Evolutionary conservation across 768 basidiomycete genomes (phyloP).

Genomic region (Mycena alexandri): DNA sequence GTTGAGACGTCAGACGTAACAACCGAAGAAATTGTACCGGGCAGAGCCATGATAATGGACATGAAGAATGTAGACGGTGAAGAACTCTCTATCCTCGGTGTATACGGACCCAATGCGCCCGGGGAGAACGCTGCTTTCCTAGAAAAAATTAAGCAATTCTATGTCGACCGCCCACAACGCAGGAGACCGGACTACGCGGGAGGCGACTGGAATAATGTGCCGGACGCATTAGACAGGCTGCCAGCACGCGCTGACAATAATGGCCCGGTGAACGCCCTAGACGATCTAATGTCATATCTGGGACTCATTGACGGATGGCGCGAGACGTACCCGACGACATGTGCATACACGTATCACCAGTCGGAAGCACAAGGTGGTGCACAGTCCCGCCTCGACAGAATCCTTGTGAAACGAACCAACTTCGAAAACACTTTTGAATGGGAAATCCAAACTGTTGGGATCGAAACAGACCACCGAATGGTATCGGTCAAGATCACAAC

Average conservation of each 20-base stretch:
- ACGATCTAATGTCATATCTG: not conserved
- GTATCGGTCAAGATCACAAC: not conserved
- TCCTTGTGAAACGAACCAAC: not conserved
- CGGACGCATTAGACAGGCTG: not conserved
- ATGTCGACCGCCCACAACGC: not conserved
- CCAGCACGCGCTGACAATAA: not conserved
- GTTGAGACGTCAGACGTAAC: not conserved
- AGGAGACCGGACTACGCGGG: not conserved
- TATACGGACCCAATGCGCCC: constrained; percentile 52
- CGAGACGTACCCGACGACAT: not conserved
- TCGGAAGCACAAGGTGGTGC: not conserved
- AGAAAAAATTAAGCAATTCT: not conserved
- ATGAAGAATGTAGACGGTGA: not conserved
- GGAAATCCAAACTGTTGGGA: not conserved
- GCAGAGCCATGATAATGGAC: not conserved
- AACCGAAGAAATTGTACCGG: not conserved
- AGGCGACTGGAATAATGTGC: not conserved
- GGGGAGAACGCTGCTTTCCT: too few species aligned
- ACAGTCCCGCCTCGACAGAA: not conserved
- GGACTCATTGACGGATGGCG: constrained; percentile 6
- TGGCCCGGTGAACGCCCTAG: not conserved
- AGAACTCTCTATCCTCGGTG: constrained; percentile 42
- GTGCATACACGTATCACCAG: too few species aligned
- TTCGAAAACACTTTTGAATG: not conserved
- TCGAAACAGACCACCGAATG: not conserved